Conservation (phyloP, 2,329 filamentous ascomycete species). For the Phialocephala sp. region DNA sequence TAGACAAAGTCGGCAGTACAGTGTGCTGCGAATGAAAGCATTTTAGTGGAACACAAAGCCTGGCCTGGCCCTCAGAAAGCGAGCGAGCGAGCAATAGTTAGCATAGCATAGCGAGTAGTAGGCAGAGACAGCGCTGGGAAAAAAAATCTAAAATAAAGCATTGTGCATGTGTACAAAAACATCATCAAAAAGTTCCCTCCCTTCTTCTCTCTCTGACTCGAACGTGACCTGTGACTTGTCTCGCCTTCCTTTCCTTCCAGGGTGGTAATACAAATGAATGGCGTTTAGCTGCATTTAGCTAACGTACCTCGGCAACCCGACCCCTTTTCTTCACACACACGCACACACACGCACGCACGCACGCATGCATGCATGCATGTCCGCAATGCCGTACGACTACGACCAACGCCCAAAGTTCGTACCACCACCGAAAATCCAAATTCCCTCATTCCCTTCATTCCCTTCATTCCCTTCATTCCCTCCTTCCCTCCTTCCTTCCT, state of each 20-base stretch:
- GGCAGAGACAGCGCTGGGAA: conserved; percentile 16
- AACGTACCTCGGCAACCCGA: too few species aligned
- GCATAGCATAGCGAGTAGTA: conserved; percentile 15
- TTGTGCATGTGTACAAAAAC: conserved; percentile 19
- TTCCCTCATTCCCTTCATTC: too few species aligned
- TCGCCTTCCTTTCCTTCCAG: too few species aligned
- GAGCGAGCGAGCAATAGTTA: conserved; percentile 5
- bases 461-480: too few species aligned
- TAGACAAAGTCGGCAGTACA: not conserved
- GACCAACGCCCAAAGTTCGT: too few species aligned
- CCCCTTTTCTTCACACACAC: too few species aligned
- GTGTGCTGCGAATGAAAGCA: not conserved
- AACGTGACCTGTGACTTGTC: not conserved
- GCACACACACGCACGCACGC: too few species aligned
- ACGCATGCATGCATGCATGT: not conserved
- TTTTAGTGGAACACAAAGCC: not conserved
- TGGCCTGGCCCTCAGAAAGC: conserved; percentile 8
- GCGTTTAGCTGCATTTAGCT: too few species aligned
- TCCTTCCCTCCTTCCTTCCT: too few species aligned
- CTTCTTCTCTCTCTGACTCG: not conserved
- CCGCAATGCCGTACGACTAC: too few species aligned
- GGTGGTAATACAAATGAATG: too few species aligned
- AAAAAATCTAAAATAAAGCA: conserved; percentile 17
- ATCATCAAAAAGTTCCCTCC: not conserved
- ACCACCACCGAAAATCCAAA: too few species aligned